A percentile compares a stretch with the other conserved stretches of the same genome.
These are phyloP conservation scores for Larix kaempferi DNA, from an alignment of 75 land plant species.

Conservation along the genomic window DNA sequence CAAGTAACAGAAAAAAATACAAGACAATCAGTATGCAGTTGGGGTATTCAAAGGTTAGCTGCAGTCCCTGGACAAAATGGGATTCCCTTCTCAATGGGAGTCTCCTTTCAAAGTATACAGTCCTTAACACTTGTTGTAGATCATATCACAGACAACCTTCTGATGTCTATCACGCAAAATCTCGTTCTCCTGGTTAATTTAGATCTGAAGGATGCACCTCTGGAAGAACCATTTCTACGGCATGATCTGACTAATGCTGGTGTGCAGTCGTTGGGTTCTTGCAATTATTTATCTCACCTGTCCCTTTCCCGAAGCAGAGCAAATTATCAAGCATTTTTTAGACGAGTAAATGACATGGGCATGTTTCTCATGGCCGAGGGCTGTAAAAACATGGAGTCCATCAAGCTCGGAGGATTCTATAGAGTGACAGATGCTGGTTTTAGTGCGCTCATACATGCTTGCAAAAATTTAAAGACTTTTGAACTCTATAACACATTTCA, in stretches of 20 bases:
- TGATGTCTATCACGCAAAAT: slow-evolving; percentile 32
- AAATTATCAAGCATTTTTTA: slow-evolving; percentile 35
- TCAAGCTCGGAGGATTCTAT: slow-evolving; percentile 79
- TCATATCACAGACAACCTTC: slow-evolving; percentile 47
- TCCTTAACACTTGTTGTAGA: slow-evolving; percentile 50
- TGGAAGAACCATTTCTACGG: slow-evolving; percentile 18
- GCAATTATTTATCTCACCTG: slow-evolving; percentile 30
- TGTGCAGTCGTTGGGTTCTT: slow-evolving; percentile 43
- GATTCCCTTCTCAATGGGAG: slow-evolving; percentile 1
- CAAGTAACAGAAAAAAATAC: slow-evolving; percentile 15
- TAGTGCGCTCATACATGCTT: slow-evolving; percentile 53
- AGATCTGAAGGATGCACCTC: slow-evolving; percentile 57
- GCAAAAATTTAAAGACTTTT: slow-evolving; percentile 50
- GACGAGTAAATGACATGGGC: slow-evolving; percentile 69
- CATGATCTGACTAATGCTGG: slow-evolving; percentile 64
- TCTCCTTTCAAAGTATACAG: slow-evolving; percentile 16
- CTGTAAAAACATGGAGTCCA: slow-evolving; percentile 47
- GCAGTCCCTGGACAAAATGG: slow-evolving; percentile 1
- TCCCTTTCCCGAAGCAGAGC: slow-evolving; percentile 45
- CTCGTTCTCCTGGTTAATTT: slow-evolving; percentile 43
- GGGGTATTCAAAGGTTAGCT: slow-evolving; percentile 6
- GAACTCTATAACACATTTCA: slow-evolving; percentile 46
- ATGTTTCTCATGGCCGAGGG: slow-evolving; percentile 62
- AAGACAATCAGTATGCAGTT: slow-evolving; percentile 3
- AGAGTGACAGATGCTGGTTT: slow-evolving; percentile 82